phyloP scores from a whole-genome alignment of 2,329 filamentous ascomycete species.

The Thielaviopsis populi region DNA sequence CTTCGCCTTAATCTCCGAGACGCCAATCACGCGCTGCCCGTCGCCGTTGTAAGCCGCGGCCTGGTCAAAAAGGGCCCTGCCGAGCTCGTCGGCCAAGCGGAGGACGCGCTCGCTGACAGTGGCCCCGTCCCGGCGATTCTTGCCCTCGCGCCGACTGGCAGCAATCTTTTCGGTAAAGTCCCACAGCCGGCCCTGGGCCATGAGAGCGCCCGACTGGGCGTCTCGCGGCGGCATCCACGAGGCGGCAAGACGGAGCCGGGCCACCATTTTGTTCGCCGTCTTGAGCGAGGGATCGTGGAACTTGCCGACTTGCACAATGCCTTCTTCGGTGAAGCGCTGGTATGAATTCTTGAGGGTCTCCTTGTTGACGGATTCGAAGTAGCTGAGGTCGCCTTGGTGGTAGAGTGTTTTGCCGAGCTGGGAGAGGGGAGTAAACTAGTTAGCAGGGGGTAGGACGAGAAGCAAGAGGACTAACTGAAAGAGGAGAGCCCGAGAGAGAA shows the following conservation, averaged over 20 bases:
- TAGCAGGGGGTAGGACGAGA: not conserved
- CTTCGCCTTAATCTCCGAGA: slow-evolving; percentile 26
- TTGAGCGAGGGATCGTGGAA: slow-evolving; percentile 38
- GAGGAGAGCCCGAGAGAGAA: too few relatives aligned
- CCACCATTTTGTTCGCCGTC: slow-evolving; percentile 33
- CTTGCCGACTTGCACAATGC: slow-evolving; percentile 64
- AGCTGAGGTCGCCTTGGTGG: slow-evolving; percentile 90
- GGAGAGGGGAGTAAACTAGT: not conserved
- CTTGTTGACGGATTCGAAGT: slow-evolving; percentile 97
- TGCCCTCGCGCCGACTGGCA: slow-evolving; percentile 70
- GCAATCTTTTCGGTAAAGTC: slow-evolving; percentile 83
- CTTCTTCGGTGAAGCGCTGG: slow-evolving; percentile 74
- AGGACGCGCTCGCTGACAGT: slow-evolving; percentile 76
- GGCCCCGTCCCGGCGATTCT: slow-evolving; percentile 85
- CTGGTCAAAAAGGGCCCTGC: slow-evolving; percentile 51
- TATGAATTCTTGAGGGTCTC: slow-evolving; percentile 93
- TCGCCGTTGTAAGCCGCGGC: slow-evolving; percentile 34
- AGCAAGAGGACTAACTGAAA: not conserved
- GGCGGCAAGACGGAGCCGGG: slow-evolving; percentile 52
- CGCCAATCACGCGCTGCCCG: slow-evolving; percentile 34
- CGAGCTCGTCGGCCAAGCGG: slow-evolving; percentile 58
- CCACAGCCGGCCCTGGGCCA: slow-evolving; percentile 68
- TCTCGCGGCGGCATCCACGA: slow-evolving; percentile 63
- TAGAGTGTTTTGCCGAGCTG: slow-evolving; percentile 91
- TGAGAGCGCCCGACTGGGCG: slow-evolving; percentile 40